Percentiles rank a stretch among this genome's conserved stretches.
These are phyloP conservation scores for Pneumocystis canis DNA, from an alignment of 1,139 yeast genomes.

Conservation along the genomic window DNA sequence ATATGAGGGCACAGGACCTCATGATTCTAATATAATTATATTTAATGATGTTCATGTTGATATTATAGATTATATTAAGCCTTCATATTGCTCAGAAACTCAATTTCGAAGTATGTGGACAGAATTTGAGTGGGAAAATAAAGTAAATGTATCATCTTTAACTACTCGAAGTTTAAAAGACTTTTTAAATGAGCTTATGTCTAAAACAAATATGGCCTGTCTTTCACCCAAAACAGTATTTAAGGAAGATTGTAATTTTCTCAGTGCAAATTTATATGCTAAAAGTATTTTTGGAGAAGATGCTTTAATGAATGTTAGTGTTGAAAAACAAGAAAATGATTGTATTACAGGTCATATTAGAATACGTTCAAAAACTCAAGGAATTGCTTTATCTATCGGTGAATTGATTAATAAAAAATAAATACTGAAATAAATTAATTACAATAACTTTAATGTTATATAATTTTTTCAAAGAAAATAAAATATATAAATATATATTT, in stretches of 20 bases:
- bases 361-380: constrained; percentile 96
- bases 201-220: constrained; percentile 86
- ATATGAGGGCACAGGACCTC: constrained; percentile 90
- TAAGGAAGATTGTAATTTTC: constrained; percentile 52
- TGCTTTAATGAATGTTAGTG: constrained; percentile 88
- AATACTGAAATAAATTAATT: background rate
- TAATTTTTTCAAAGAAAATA: too few species aligned
- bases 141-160: constrained; percentile 72
- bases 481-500: too few species aligned
- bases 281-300: constrained; percentile 88
- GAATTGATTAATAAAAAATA: constrained; percentile 28
- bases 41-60: constrained; percentile 91
- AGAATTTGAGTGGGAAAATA: constrained; percentile 99
- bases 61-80: constrained; percentile 93
- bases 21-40: constrained; percentile 78
- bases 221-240: constrained; percentile 75
- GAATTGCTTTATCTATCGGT: constrained; percentile 86
- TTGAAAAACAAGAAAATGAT: constrained; percentile 59
- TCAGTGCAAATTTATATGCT: constrained; percentile 88
- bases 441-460: background rate
- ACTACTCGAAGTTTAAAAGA: constrained; percentile 40
- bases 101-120: constrained; percentile 97
- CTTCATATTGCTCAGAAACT: constrained; percentile 76
- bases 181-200: constrained; percentile 62
- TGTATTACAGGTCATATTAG: constrained; percentile 88